Evolutionary conservation across 495 filamentous ascomycete species (phyloP), one percentile per base, ranked within the genome.

Genomic region (Tuber magnatum): DNA sequence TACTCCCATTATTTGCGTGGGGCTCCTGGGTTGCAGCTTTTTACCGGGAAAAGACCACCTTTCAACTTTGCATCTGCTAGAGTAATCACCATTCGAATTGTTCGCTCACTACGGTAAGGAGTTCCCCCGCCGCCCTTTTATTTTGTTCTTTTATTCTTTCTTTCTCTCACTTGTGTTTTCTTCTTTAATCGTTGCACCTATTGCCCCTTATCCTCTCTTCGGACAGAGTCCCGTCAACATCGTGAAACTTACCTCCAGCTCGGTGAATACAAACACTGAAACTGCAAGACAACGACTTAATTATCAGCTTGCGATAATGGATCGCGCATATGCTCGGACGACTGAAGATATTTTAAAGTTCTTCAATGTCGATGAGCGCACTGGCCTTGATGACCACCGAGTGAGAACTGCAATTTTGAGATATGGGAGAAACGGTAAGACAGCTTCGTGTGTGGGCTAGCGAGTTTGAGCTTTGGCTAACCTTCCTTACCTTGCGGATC

Each of bases 381-480:
- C 85, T 75, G 94, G 94, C 76, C 85, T 97, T 76, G 90, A 88
- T 35, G 88, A 91, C 72, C 82, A 85, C 35, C 92, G 94, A 82
- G 90, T 94, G n/a, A 28, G 84, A 40, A 84, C 86, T 69, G 86
- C 86, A 70, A 88, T 88, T 80, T 79, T 87, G 78, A 92, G 90
- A 85, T 85, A 94, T 86, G 94, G 94, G 61, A 90, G 87, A 71
- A 97, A 97, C 88, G 92, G 94, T 97, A 86, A 83, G 89, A 83
- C 74, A 70, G 69, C 71, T 38, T 48, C 18, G 39, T 44, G 73
- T 73, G 48, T 46, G 39, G 70, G 56, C 68, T 28, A 72, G 48
- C 8, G 22, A n/a, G 71, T 71, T 71, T 71, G 73, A 76, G 68
- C 74, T 42, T 70, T 61, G 44, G 56, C 80, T 82, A 74, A 83